Percentiles rank a stretch among this genome's conserved stretches.
phyloP scores from a whole-genome alignment of 1,139 yeast species.

The Yamadazyma buinensis region DNA sequence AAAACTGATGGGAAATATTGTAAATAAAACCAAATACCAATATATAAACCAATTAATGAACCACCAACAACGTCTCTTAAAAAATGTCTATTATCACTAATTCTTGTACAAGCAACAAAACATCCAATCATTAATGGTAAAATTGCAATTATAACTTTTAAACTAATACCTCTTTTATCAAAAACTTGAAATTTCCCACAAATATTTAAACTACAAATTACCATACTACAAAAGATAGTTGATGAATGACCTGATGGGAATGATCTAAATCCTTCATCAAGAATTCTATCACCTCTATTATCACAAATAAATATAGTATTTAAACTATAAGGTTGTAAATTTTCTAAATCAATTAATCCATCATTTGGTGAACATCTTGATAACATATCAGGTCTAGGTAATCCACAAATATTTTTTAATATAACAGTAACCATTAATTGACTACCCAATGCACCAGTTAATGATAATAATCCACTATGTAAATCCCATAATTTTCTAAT shows the following conservation, averaged over 20 bases:
- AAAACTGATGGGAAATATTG: slow-evolving; percentile 41
- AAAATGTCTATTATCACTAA: slow-evolving; percentile 49
- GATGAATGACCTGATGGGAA: slow-evolving; percentile 54
- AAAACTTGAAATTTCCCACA: slow-evolving; percentile 35
- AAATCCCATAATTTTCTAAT: slow-evolving; percentile 41
- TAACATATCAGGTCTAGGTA: slow-evolving; percentile 47
- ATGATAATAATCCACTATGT: slow-evolving; percentile 31
- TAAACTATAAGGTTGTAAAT: slow-evolving; percentile 13
- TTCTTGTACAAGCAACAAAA: slow-evolving; percentile 38
- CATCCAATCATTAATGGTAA: slow-evolving; percentile 36
- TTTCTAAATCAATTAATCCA: slow-evolving; percentile 3
- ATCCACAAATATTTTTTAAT: slow-evolving; percentile 42
- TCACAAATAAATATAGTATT: slow-evolving; percentile 35
- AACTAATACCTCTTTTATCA: slow-evolving; percentile 33
- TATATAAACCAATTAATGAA: slow-evolving; percentile 30
- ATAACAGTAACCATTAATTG: slow-evolving; percentile 40
- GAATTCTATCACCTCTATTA: slow-evolving; percentile 22
- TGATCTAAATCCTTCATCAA: slow-evolving; percentile 46
- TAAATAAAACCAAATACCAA: slow-evolving; percentile 32
- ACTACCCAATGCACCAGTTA: slow-evolving; percentile 37
- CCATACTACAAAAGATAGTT: slow-evolving; percentile 43
- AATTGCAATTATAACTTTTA: slow-evolving; percentile 30
- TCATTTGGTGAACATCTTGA: slow-evolving; percentile 35
- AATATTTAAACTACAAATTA: slow-evolving; percentile 33
- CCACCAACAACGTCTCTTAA: slow-evolving; percentile 42